These are phyloP conservation scores for Boletellus ananiceps DNA, from an alignment of 768 basidiomycete genomes.

Conservation along the genomic window DNA sequence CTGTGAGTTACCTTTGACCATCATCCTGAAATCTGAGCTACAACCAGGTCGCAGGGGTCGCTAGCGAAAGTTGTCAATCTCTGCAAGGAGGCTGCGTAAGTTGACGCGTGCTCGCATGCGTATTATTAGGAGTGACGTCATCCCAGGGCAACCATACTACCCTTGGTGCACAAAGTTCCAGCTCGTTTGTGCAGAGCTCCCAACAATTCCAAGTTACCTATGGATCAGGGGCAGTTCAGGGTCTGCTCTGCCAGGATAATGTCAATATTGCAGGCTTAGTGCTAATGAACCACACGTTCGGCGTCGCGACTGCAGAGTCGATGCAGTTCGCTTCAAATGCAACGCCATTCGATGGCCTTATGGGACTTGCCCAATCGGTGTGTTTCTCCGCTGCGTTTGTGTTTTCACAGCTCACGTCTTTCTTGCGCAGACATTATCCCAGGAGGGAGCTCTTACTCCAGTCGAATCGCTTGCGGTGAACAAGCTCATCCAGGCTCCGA, in stretches of 20 bases:
- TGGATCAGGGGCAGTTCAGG: slow-evolving; percentile 65
- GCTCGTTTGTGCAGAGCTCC: slow-evolving; percentile 52
- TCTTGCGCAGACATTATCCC: slow-evolving; percentile 48
- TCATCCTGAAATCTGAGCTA: not conserved
- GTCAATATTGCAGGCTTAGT: slow-evolving; percentile 58
- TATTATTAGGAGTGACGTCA: slow-evolving; percentile 18
- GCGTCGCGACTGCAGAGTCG: slow-evolving; percentile 57
- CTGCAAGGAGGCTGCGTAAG: slow-evolving; percentile 40
- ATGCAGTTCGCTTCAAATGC: slow-evolving; percentile 50
- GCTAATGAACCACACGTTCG: slow-evolving; percentile 59
- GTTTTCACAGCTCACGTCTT: not conserved
- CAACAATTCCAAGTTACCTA: slow-evolving; percentile 59
- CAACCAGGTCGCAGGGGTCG: slow-evolving; percentile 38
- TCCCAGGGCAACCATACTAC: slow-evolving; percentile 58
- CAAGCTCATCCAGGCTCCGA: slow-evolving; percentile 55
- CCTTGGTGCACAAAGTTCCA: slow-evolving; percentile 58
- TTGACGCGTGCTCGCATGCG: not conserved
- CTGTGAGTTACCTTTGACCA: slow-evolving; percentile 30
- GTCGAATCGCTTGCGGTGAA: slow-evolving; percentile 61
- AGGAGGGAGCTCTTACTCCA: slow-evolving; percentile 62
- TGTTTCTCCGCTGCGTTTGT: slow-evolving; percentile 23
- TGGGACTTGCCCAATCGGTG: slow-evolving; percentile 74
- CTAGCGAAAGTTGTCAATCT: slow-evolving; percentile 48
- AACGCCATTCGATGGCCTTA: slow-evolving; percentile 64
- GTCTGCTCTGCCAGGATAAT: slow-evolving; percentile 59